Evolutionary conservation across 2,329 filamentous ascomycete species (phyloP).

Genomic region (Colletotrichum sp.): DNA sequence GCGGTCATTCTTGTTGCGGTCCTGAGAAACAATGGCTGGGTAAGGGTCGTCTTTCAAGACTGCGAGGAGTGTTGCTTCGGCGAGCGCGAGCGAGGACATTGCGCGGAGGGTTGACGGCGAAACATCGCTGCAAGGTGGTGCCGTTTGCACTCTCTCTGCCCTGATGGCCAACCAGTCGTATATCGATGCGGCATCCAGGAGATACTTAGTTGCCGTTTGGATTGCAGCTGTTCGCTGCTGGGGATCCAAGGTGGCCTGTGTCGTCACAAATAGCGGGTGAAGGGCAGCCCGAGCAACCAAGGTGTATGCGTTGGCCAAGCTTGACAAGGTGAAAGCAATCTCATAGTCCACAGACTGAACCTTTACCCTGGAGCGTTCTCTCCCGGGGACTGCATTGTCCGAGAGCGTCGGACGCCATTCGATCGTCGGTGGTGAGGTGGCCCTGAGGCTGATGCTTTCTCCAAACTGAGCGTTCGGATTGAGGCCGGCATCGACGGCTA

Average conservation of each 20-base stretch:
- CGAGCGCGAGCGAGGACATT: conserved; percentile 72
- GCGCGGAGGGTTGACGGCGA: conserved; percentile 57
- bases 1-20: conserved; percentile 80
- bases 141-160: conserved; percentile 46
- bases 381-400: conserved; percentile 65
- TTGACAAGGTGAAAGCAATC: conserved; percentile 77
- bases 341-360: conserved; percentile 82
- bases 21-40: conserved; percentile 79
- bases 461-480: conserved; percentile 54
- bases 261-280: conserved; percentile 73
- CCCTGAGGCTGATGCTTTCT: conserved; percentile 72
- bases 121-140: conserved; percentile 58
- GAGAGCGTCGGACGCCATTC: conserved; percentile 87
- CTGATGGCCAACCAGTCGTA: conserved; percentile 74
- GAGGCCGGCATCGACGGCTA: conserved; percentile 78
- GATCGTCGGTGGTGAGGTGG: conserved; percentile 66
- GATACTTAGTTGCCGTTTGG: conserved; percentile 74
- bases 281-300: conserved; percentile 76
- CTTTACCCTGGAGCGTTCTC: conserved; percentile 70
- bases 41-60: conserved; percentile 96
- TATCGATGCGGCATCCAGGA: conserved; percentile 80
- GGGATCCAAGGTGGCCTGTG: conserved; percentile 61
- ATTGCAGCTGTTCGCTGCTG: conserved; percentile 76
- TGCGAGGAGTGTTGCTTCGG: conserved; percentile 88
- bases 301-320: conserved; percentile 76